These are phyloP conservation scores for Citrus unshiu DNA, from an alignment of 345 rosid genomes.

Conservation along the genomic window DNA sequence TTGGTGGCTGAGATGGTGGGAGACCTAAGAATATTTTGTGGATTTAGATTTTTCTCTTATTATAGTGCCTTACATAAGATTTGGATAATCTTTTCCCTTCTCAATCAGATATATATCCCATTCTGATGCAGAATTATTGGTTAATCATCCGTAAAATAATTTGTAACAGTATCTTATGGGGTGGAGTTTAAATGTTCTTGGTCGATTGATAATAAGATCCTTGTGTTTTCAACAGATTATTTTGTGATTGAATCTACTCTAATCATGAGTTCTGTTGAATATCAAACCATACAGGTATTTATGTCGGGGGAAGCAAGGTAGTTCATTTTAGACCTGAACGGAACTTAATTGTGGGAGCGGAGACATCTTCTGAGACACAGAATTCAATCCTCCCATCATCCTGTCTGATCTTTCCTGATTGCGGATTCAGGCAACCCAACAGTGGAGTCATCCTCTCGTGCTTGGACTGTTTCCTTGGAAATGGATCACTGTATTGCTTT, in stretches of 20 bases:
- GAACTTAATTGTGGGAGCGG: slow-evolving; percentile 33
- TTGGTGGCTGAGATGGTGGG: background rate
- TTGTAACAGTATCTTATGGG: background rate
- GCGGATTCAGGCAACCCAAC: slow-evolving; percentile 76
- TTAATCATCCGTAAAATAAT: too few species aligned
- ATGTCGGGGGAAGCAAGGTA: slow-evolving; percentile 97
- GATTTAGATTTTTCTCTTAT: background rate
- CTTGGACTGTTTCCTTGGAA: slow-evolving; percentile 82
- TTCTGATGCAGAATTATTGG: background rate
- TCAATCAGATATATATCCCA: background rate
- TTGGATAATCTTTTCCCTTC: background rate
- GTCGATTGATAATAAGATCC: background rate
- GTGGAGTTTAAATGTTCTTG: background rate
- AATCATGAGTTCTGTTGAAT: background rate
- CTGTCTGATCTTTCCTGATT: slow-evolving; percentile 76
- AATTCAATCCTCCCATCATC: slow-evolving; percentile 42
- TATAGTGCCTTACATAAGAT: background rate
- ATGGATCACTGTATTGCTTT: slow-evolving; percentile 74
- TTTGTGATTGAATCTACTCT: slow-evolving; percentile 8
- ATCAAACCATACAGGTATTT: slow-evolving; percentile 53
- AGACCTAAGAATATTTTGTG: background rate
- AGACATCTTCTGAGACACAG: slow-evolving; percentile 34
- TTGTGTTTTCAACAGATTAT: background rate
- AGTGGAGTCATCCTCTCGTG: slow-evolving; percentile 89
- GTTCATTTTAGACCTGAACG: slow-evolving; percentile 87